A percentile compares a stretch with the other conserved stretches of the same genome.
phyloP scores from a whole-genome alignment of 176 grass and related monocot genomes.

The Oryza rufipogon region DNA sequence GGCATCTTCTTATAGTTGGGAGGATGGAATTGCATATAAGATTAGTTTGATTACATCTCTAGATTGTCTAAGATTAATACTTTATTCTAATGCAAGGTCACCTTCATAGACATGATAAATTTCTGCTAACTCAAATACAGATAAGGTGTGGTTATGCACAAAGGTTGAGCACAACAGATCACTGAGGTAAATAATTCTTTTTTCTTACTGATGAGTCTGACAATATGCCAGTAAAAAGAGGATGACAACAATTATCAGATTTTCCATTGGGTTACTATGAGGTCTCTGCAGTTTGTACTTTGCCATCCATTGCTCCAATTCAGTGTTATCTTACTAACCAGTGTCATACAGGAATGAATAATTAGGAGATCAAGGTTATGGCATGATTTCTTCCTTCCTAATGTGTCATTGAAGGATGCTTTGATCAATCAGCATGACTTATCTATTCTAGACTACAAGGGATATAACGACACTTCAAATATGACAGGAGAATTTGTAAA shows the following conservation, averaged over 20 bases:
- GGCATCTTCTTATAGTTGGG: background rate
- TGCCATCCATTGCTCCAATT: background rate
- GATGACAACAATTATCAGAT: too few relatives aligned
- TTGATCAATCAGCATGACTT: background rate
- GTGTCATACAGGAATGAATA: background rate
- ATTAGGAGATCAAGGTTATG: background rate
- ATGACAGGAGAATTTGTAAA: background rate
- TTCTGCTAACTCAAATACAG: background rate
- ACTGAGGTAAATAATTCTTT: background rate
- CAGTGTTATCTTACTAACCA: background rate
- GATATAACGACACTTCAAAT: too few relatives aligned
- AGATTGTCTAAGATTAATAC: background rate
- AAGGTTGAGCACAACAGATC: background rate
- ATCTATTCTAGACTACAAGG: background rate
- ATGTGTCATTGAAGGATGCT: background rate
- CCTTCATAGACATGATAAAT: background rate
- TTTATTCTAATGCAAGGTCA: background rate
- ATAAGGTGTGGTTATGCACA: background rate
- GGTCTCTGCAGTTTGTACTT: background rate
- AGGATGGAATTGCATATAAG: background rate
- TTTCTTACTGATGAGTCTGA: background rate
- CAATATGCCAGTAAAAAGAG: too few relatives aligned
- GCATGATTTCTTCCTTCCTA: background rate
- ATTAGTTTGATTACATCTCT: background rate
- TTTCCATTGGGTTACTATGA: background rate